A percentile compares a stretch with the other conserved stretches of the same genome.
Conservation (phyloP, 228 moss, liverwort and hornwort species). For the Sphagnum fallax region DNA sequence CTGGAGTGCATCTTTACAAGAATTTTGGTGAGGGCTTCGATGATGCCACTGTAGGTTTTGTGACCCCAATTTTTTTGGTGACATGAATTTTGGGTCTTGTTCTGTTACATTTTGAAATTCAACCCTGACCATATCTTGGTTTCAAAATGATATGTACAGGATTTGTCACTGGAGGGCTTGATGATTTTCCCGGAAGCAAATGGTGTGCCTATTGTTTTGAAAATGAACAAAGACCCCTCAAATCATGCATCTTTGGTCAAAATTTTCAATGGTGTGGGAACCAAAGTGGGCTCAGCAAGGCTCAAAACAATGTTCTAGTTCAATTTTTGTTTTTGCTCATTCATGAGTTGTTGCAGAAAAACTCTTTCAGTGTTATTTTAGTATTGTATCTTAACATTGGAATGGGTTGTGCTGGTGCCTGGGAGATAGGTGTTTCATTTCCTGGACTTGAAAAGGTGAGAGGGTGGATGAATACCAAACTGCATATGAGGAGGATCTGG, state of each 20-base stretch:
- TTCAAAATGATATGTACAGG: slow-evolving; percentile 11
- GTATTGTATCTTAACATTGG: neutral
- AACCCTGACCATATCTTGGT: neutral
- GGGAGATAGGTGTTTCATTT: slow-evolving; percentile 28
- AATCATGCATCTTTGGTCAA: slow-evolving; percentile 28
- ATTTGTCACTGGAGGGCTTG: slow-evolving; percentile 24
- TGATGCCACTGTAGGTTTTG: slow-evolving; percentile 13
- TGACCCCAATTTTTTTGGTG: too few species aligned
- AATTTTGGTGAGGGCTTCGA: slow-evolving; percentile 36
- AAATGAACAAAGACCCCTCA: slow-evolving; percentile 37
- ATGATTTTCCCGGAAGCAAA: slow-evolving; percentile 17
- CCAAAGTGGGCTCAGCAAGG: slow-evolving; percentile 15
- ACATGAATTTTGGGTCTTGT: neutral
- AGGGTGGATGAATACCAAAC: slow-evolving; percentile 3
- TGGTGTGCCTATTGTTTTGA: slow-evolving; percentile 27
- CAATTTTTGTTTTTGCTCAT: neutral
- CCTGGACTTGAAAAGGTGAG: slow-evolving; percentile 3
- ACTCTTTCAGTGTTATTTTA: too few species aligned
- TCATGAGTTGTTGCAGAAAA: too few species aligned
- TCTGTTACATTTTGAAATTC: neutral
- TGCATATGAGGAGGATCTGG: slow-evolving; percentile 6
- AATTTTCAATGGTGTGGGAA: slow-evolving; percentile 31
- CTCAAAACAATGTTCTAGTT: neutral
- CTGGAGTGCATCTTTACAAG: slow-evolving; percentile 37
- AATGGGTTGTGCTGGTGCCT: neutral